A percentile compares a stretch with the other conserved stretches of the same genome.
phyloP scores from a whole-genome alignment of 495 filamentous ascomycete species.

The Gamarada debralockiae region DNA sequence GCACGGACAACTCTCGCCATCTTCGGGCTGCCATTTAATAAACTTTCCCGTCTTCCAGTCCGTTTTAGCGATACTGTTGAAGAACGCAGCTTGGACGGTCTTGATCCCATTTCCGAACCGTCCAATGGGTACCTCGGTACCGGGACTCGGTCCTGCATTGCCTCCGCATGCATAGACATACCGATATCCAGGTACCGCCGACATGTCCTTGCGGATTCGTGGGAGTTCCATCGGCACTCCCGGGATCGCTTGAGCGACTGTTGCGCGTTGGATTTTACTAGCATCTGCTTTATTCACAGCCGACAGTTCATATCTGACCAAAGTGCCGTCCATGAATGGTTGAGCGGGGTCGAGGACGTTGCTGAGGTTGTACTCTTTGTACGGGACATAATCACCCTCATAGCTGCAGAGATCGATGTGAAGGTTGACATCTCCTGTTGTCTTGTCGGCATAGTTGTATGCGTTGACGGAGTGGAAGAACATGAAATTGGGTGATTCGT shows the following conservation, averaged over 20 bases:
- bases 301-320: slow-evolving; percentile 1
- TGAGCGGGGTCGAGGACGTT: slow-evolving; percentile 1
- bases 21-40: slow-evolving; percentile 3
- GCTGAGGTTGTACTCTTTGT: slow-evolving; percentile 8
- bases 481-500: slow-evolving; percentile 3
- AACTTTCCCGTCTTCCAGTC: slow-evolving; percentile 6
- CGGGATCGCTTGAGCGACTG: slow-evolving; percentile 3
- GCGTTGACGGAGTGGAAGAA: slow-evolving; percentile 10
- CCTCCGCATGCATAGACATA: slow-evolving; percentile 1
- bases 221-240: slow-evolving; percentile 1
- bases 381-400: slow-evolving; percentile 2
- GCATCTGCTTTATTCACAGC: slow-evolving; percentile 2
- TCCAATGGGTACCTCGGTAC: slow-evolving; percentile 8
- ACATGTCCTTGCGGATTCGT: slow-evolving; percentile 3
- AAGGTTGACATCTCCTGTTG: slow-evolving; percentile 2
- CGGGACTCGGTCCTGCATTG: slow-evolving; percentile 1
- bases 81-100: slow-evolving; percentile 1
- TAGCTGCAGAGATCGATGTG: slow-evolving; percentile 7
- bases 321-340: slow-evolving; percentile 1
- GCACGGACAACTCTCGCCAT: slow-evolving; percentile 9
- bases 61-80: background rate
- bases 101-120: slow-evolving; percentile 1
- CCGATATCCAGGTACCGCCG: background rate
- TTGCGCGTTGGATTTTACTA: background rate
- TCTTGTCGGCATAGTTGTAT: slow-evolving; percentile 4